Evolutionary conservation across 805 yeast genomes (phyloP), one percentile per base, ranked within the genome.

Genomic region (Naumovozyma baii): DNA sequence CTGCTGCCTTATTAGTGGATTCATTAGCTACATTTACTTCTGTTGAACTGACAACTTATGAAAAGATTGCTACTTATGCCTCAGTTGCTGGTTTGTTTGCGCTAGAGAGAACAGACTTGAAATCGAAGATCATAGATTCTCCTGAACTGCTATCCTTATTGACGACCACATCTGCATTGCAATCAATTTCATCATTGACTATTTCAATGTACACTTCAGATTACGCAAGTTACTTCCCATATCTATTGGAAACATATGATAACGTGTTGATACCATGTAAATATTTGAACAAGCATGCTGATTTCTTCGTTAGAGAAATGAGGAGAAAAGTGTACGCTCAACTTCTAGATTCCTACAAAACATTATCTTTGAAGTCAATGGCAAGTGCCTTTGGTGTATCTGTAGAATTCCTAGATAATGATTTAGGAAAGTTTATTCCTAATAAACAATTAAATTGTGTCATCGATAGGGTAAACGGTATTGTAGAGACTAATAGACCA

Each of bases 1-100:
- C 97, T 2, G 77, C 96, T 2, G 76, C 76, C 39, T 67, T 90
- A 45, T 72, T 92, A 52, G 84, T 85, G 47, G 98, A 88, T 61
- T 82, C 94, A 8, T 72, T 92, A 61, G 87, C 97, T 8, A 92
- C 98, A 2, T 92, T 92, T 65, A 90, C 97, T 1, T 84, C 95
- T 13, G 80, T 86, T 2, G 98, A 92, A 61, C 67, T 92, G 46
- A 74, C 95, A 39, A 74, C 85, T 3, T 92, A 92, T 65, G 94
- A 86, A 55, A 82, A 84, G 57, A 80, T 92, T 45, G 96, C 94
- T 2, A 81, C 78, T 39, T 88, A 82, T 54, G 88, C 96, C 3
- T 75, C 87, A 26, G 74, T 88, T 13, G 76, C 94, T n/a, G 97
- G 97, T 31, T 79, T 86, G 2, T 71, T 90, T 43, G 66, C 90